Evolutionary conservation across 768 basidiomycete genomes (phyloP), one percentile per base, ranked within the genome.

Genomic region (Mycena crocata): DNA sequence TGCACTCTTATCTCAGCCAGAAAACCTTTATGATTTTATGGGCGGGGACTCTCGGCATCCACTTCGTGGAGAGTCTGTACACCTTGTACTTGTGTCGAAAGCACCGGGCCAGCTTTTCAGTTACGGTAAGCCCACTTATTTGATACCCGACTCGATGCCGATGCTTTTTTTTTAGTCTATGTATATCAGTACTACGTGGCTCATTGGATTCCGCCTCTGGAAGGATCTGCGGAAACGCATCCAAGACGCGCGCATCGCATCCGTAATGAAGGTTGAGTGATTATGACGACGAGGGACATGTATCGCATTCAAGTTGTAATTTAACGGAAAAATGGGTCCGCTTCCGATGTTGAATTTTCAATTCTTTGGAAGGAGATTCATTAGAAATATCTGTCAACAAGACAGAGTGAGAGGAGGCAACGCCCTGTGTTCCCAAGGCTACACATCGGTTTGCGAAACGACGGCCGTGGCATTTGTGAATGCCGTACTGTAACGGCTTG

Each of bases 251-350:
- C 35, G 31, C 9, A 56, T 56, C 28, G 54, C 40, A 2, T 42
- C 39, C n/a, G 54, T 56, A 40, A 56, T 56, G 54, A 56, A 56
- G 19, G 42, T 56, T 7, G 26, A 56, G 17, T 56, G 51, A 52
- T 37, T 23, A 49, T n/a, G n/a, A n/a, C n/a, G n/a, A n/a, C n/a
- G n/a, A n/a, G n/a, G n/a, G n/a, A n/a, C n/a, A n/a, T n/a, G n/a
- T n/a, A n/a, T n/a, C n/a, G n/a, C n/a, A n/a, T n/a, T n/a, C n/a
- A n/a, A n/a, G n/a, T n/a, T n/a, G n/a, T n/a, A n/a, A n/a, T n/a
- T n/a, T n/a, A n/a, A n/a, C n/a, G n/a, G n/a, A n/a, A n/a, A n/a
- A n/a, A n/a, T n/a, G n/a, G n/a, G n/a, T n/a, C n/a, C n/a, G n/a
- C n/a, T n/a, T n/a, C n/a, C n/a, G n/a, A n/a, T n/a, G n/a, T n/a